Base-by-base conservation (phyloP, 768 basidiomycete species). In the Boletus subcaerulescens region DNA sequence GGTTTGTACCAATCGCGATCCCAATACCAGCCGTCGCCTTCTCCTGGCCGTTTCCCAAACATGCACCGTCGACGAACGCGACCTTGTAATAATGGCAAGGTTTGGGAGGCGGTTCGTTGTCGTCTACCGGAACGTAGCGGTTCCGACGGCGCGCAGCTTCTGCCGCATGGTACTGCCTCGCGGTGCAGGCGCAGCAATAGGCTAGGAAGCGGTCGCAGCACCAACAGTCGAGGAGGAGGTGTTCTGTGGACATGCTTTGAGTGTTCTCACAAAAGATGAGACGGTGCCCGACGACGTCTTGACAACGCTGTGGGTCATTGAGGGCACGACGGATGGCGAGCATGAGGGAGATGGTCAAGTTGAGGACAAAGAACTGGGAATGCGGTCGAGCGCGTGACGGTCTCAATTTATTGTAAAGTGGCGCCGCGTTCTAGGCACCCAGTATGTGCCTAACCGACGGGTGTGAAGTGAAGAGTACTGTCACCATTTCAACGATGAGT, bases 1-100 rank as follows among this genome's bases (percentile, higher is more conserved):
- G 11, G 13, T 49, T 7, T 2, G 5, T 5, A 3, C 72, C 73
- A 17, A 70, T 50, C 9, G 63, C 63, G 14, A 70, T 60, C 4
- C 71, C 73, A 13, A 74, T 60, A 0, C 73, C 72, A 13, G 70
- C 60, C 4, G 44, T 63, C 2, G 72, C 74, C 0, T 24, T 54
- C 1, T 39, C 38, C 9, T 26, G 45, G 1, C 73, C 70, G 42
- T 76, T 75, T 5, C 50, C 45, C 20, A 57, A 14, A 48, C 74
- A 75, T 7, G 73, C 60, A 7, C 74, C 74, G 36, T 73, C 74
- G 10, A 68, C 66, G 58, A 68, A 73, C n/a, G 65, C 67, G 29
- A 75, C n/a, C n/a, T 50, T 50, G 46, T 62, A 61, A 29, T 65
- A 48, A 44, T 70, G 69, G 45, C 71, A 71, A 5, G 11, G 50